Evolutionary conservation across 768 basidiomycete genomes (phyloP).

Genomic region (Lyophyllum semitale): DNA sequence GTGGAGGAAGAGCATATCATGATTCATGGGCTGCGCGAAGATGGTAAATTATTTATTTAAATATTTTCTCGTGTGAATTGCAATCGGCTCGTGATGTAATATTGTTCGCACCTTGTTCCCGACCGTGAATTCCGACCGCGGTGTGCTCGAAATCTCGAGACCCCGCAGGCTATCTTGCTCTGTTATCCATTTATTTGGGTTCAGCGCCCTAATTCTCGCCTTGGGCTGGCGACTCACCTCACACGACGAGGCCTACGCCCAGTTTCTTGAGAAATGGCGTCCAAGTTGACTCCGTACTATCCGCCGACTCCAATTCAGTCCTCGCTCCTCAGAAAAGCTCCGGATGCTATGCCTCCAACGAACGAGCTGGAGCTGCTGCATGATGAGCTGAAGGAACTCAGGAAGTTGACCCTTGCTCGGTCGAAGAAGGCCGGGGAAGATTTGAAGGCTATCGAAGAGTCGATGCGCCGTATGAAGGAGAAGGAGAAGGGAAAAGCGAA

Average conservation of each 20-base stretch:
- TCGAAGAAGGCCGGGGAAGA: conserved; percentile 78
- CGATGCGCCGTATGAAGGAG: conserved; percentile 76
- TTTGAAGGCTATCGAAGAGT: conserved; percentile 72
- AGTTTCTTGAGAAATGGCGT: conserved; percentile 51
- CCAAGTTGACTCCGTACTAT: conserved; percentile 54
- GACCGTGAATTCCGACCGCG: conserved; percentile 32
- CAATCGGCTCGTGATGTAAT: conserved; percentile 25
- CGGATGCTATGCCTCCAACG: conserved; percentile 68
- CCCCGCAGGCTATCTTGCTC: conserved; percentile 11
- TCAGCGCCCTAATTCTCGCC: conserved; percentile 12
- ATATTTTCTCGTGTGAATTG: conserved; percentile 13
- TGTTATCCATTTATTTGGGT: conserved; percentile 12
- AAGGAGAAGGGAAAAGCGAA: conserved; percentile 74
- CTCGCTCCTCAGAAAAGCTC: conserved; percentile 59
- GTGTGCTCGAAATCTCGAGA: conserved; percentile 19
- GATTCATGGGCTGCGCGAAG: background rate
- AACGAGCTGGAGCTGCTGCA: conserved; percentile 73
- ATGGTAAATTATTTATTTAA: conserved; percentile 12
- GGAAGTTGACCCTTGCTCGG: conserved; percentile 57
- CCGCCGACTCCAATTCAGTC: conserved; percentile 55
- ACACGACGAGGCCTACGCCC: conserved; percentile 12
- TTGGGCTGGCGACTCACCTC: conserved; percentile 6
- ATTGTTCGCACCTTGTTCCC: conserved; percentile 39
- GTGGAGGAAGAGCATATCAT: background rate
- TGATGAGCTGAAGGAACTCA: conserved; percentile 57